Conservation (phyloP, 345 rosid genomes). For the Eucalyptus coolabah region DNA sequence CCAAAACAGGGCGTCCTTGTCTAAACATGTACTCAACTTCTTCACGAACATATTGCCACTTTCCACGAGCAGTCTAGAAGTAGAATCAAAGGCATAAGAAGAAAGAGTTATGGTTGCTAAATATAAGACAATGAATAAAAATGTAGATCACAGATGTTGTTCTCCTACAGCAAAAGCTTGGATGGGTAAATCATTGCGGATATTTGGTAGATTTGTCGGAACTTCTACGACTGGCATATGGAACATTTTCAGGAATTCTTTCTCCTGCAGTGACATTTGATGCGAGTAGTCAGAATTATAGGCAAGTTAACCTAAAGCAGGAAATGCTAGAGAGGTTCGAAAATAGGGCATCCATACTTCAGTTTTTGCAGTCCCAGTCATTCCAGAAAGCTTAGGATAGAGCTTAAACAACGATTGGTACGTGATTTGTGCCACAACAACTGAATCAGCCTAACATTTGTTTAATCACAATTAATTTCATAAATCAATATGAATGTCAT, state of each 20-base stretch:
- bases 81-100: constrained; percentile 1
- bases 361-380: constrained; percentile 99
- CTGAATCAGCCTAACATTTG: constrained; percentile 72
- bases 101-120: not conserved
- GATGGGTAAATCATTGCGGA: constrained; percentile 82
- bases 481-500: not conserved
- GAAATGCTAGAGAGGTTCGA: not conserved
- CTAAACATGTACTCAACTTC: constrained; percentile 91
- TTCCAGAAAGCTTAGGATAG: constrained; percentile 92
- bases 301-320: not conserved
- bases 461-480: not conserved
- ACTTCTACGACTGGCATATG: constrained; percentile 87
- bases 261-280: constrained; percentile 44
- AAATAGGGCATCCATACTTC: constrained; percentile 38
- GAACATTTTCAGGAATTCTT: constrained; percentile 89
- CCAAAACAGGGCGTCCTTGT: constrained; percentile 95
- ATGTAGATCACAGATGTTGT: not conserved
- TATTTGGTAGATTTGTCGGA: constrained; percentile 87
- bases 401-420: constrained; percentile 95
- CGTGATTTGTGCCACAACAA: constrained; percentile 96
- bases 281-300: not conserved
- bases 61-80: constrained; percentile 77
- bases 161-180: constrained; percentile 87
- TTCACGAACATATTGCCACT: constrained; percentile 80
- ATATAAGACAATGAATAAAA: not conserved